Conservation (phyloP, 768 basidiomycete species). For the Mycena amicta region DNA sequence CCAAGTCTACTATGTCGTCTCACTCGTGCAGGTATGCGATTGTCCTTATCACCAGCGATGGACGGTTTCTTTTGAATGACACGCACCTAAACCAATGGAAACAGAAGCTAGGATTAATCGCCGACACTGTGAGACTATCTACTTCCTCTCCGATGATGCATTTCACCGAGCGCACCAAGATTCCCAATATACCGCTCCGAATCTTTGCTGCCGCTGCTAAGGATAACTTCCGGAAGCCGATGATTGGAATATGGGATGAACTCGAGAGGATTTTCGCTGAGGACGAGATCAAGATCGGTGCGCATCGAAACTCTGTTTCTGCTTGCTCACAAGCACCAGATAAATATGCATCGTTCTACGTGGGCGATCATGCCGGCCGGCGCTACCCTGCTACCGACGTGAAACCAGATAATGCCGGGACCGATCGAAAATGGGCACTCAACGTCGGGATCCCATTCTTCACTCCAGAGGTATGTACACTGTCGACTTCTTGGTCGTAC, state of each 20-base stretch:
- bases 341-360: conserved; percentile 81
- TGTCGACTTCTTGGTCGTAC: neutral
- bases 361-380: conserved; percentile 91
- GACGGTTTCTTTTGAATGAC: conserved; percentile 40
- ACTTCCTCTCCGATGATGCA: neutral
- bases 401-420: conserved; percentile 68
- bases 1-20: neutral
- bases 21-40: conserved; percentile 56
- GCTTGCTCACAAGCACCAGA: conserved; percentile 14
- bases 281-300: conserved; percentile 68
- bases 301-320: conserved; percentile 13
- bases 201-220: conserved; percentile 75
- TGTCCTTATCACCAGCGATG: conserved; percentile 84
- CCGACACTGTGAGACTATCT: conserved; percentile 50
- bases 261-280: conserved; percentile 62
- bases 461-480: conserved; percentile 76
- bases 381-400: conserved; percentile 35
- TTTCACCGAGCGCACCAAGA: conserved; percentile 40
- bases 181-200: conserved; percentile 74
- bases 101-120: conserved; percentile 72
- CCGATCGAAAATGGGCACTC: conserved; percentile 84
- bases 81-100: conserved; percentile 68
- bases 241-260: conserved; percentile 84
- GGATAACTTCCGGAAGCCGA: conserved; percentile 84
- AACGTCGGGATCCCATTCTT: conserved; percentile 75